These are phyloP conservation scores for Catharanthus roseus DNA, from an alignment of 257 asterid species.

Conservation along the genomic window DNA sequence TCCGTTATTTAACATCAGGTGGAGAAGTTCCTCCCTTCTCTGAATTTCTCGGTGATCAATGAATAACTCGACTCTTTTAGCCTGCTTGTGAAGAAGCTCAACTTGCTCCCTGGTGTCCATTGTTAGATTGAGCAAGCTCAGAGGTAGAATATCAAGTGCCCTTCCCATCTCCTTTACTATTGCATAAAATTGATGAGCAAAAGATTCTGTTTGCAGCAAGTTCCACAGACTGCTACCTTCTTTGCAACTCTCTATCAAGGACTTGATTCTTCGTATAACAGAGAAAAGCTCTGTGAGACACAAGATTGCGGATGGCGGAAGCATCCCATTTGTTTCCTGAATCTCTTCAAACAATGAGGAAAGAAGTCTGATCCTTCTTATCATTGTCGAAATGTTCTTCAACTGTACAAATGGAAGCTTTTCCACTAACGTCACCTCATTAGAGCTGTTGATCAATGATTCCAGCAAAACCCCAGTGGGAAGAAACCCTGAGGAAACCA, in stretches of 20 bases:
- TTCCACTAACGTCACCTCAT: slow-evolving; percentile 36
- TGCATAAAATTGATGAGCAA: slow-evolving; percentile 46
- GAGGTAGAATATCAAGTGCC: slow-evolving; percentile 74
- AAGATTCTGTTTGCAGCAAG: slow-evolving; percentile 56
- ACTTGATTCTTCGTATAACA: slow-evolving; percentile 42
- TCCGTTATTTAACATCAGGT: slow-evolving; percentile 28
- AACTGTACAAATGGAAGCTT: slow-evolving; percentile 40
- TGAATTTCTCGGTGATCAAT: slow-evolving; percentile 44
- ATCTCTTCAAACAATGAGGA: slow-evolving; percentile 72
- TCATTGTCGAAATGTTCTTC: slow-evolving; percentile 51
- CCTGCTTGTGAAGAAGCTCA: slow-evolving; percentile 75
- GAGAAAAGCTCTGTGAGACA: slow-evolving; percentile 66
- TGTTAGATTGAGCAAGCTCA: slow-evolving; percentile 59
- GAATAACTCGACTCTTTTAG: slow-evolving; percentile 44
- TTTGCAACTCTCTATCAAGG: slow-evolving; percentile 41
- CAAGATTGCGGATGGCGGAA: slow-evolving; percentile 69
- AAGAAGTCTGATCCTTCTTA: slow-evolving; percentile 54
- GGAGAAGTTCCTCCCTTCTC: slow-evolving; percentile 51
- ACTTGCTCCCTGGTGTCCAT: slow-evolving; percentile 73
- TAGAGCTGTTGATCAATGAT: slow-evolving; percentile 46
- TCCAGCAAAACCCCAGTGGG: slow-evolving; percentile 52
- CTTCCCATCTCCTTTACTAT: slow-evolving; percentile 59
- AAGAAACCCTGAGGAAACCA: slow-evolving; percentile 55
- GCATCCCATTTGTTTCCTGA: slow-evolving; percentile 43
- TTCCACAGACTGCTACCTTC: slow-evolving; percentile 69